phyloP scores from a whole-genome alignment of 2,329 filamentous ascomycete species.

The Aschersonia sp. region DNA sequence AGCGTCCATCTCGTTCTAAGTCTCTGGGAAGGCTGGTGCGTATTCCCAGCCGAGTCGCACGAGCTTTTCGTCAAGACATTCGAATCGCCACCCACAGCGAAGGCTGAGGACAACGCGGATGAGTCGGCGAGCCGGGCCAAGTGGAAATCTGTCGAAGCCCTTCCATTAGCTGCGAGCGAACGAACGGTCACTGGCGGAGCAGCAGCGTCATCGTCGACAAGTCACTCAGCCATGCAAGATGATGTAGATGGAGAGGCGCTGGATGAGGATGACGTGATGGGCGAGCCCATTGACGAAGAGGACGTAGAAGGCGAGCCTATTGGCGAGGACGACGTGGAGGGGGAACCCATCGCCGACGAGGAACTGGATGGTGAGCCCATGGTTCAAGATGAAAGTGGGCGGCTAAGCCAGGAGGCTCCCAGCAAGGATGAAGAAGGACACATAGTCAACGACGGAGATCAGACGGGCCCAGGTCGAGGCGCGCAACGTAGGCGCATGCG shows the following conservation, averaged over 20 bases:
- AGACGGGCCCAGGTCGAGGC: constrained; percentile 16
- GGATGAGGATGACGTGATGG: constrained; percentile 28
- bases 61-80: constrained; percentile 58
- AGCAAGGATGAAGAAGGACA: constrained; percentile 28
- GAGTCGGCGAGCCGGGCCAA: constrained; percentile 20
- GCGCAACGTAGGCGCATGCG: constrained; percentile 48
- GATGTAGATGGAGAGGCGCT: constrained; percentile 22
- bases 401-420: constrained; percentile 12
- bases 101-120: constrained; percentile 12
- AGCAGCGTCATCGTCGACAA: neutral
- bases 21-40: constrained; percentile 58
- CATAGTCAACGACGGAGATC: constrained; percentile 12
- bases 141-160: constrained; percentile 36
- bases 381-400: constrained; percentile 24
- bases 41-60: constrained; percentile 61
- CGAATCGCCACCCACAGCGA: constrained; percentile 45
- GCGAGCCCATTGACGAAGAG: constrained; percentile 29
- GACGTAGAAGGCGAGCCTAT: constrained; percentile 32
- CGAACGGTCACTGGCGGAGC: constrained; percentile 5
- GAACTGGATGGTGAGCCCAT: constrained; percentile 25
- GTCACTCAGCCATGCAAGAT: constrained; percentile 16
- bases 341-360: constrained; percentile 29
- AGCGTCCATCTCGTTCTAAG: constrained; percentile 55
- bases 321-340: constrained; percentile 24
- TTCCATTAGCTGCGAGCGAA: constrained; percentile 3